These are phyloP conservation scores for Pachysandra terminalis DNA, from an alignment of 164 flowering plant species.

Conservation along the genomic window DNA sequence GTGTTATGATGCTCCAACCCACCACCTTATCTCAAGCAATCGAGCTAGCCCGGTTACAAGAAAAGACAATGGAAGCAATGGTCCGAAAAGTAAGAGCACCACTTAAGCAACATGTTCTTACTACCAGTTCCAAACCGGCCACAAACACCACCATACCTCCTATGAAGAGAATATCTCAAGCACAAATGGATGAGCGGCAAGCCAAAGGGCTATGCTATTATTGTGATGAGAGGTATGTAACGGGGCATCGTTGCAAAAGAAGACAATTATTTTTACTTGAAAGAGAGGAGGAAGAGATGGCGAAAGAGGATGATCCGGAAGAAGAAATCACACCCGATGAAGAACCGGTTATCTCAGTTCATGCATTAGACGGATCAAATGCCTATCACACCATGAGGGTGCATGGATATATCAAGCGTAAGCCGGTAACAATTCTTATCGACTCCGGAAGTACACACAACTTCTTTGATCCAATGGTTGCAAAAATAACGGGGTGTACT, in stretches of 20 bases:
- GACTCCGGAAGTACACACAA: background rate
- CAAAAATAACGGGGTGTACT: background rate
- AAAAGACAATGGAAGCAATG: background rate
- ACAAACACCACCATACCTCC: background rate
- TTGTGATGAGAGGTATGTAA: background rate
- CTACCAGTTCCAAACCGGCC: no score
- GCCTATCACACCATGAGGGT: constrained; percentile 4
- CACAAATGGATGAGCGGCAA: background rate
- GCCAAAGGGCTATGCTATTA: no score
- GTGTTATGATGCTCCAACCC: background rate
- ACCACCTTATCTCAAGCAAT: background rate
- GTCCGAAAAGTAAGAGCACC: background rate
- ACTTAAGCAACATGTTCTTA: background rate
- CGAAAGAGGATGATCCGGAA: background rate
- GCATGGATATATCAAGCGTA: background rate
- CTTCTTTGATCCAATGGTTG: background rate
- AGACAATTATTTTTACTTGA: background rate
- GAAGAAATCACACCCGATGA: background rate
- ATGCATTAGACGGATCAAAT: background rate
- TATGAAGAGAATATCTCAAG: background rate
- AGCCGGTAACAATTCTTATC: background rate
- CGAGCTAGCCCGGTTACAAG: background rate
- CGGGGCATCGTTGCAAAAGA: background rate
- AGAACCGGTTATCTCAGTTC: constrained; percentile 2
- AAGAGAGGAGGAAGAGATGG: no score